phyloP scores from a whole-genome alignment of 2,329 filamentous ascomycete genomes.

The Colletotrichum coccodes region DNA sequence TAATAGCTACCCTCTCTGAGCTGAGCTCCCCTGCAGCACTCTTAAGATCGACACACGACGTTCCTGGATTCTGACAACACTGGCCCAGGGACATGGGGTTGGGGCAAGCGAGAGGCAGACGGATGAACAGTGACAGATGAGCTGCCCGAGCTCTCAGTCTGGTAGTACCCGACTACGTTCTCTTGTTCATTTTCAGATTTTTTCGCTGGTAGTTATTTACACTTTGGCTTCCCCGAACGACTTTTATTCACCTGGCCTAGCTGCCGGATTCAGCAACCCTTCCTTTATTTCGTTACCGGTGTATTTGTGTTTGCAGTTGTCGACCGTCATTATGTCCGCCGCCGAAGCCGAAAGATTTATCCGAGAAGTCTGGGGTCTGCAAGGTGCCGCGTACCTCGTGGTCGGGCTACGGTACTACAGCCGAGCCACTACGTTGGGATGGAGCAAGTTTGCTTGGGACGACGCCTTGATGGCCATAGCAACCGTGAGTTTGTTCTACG shows the following conservation, averaged over 20 bases:
- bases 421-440: constrained; percentile 13
- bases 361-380: constrained; percentile 32
- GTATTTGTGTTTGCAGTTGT: neutral
- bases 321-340: constrained; percentile 3
- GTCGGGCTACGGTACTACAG: constrained; percentile 31
- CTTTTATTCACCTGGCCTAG: neutral
- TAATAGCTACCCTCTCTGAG: neutral
- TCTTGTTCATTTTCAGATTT: neutral
- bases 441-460: constrained; percentile 25
- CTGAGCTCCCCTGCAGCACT: neutral
- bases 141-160: neutral
- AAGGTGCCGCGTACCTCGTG: constrained; percentile 25
- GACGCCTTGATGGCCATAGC: constrained; percentile 27
- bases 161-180: neutral
- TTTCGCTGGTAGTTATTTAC: neutral
- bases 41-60: neutral
- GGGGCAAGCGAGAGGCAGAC: neutral
- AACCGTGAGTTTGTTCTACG: neutral
- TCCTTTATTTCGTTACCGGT: neutral
- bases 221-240: too few relatives aligned
- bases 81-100: neutral
- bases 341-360: constrained; percentile 21
- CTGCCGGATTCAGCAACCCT: neutral
- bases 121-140: neutral
- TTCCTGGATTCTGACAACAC: neutral